Base-by-base conservation (phyloP, 208 protist genomes). In the Balamuthia mandrillaris region DNA sequence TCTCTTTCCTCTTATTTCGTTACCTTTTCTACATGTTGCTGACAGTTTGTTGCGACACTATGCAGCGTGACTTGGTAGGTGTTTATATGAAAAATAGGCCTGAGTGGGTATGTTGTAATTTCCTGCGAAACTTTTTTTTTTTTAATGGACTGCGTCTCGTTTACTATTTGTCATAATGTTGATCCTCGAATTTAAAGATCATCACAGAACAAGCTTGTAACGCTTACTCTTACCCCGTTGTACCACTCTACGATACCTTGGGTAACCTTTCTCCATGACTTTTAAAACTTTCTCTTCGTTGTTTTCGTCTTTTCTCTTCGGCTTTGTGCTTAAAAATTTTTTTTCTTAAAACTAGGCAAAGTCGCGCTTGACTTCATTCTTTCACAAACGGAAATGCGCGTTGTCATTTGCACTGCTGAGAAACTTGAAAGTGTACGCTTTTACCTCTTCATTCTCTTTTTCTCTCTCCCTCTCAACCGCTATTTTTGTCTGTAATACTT, bases 201-300 rank as follows among this genome's bases (percentile, higher is more conserved):
- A 16, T 91, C 18, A 39, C 85, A 14, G 87, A 90, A 60, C 66
- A 88, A 37, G 87, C 65, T n/a, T 24, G 24, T 29, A 60, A 85
- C 44, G 61, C 81, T 24, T 49, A 51, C n/a, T 60, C 27, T 74
- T 29, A 91, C 2, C 31, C 85, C 14, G 49, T 39, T 51, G 89
- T 93, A 37, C 66, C 90, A 18, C 81, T 92, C 33, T 93, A 93
- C 77, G 90, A 90, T 37, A 93, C 92, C 27, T 66, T 94, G 6
- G 92, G 92, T 74, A 66, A 84, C 12, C 9, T 14, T 31, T 66
- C 24, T n/a, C 27, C 58, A n/a, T 35, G 29, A 16, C 12, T 78
- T 52, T 16, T 70, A 85, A 21, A 61, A 88, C 10, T 45, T 49
- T n/a, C n/a, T n/a, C n/a, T n/a, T n/a, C n/a, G n/a, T n/a, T n/a